Evolutionary conservation across 1,284 basidiomycete species (phyloP).

Genomic region (Schizophyllum amplum): DNA sequence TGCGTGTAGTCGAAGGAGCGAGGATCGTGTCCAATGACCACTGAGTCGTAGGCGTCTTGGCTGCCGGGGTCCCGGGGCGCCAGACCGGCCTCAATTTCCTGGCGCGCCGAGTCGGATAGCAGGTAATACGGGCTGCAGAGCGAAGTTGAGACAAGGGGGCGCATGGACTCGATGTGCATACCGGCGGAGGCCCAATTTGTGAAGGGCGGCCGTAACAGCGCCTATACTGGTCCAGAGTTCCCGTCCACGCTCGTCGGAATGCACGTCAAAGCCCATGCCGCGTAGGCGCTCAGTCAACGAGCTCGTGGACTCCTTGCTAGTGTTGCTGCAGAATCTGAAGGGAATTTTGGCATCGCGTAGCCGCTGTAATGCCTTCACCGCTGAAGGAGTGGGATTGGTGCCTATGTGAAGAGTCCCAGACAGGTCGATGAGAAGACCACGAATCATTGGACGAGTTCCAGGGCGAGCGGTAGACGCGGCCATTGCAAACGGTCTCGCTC

Average conservation of each 20-base stretch:
- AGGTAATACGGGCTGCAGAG: constrained; percentile 47
- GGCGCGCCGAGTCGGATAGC: constrained; percentile 47
- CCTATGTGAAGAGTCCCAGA: constrained; percentile 64
- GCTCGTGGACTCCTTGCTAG: constrained; percentile 46
- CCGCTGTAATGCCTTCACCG: constrained; percentile 40
- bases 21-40: constrained; percentile 62
- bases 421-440: constrained; percentile 57
- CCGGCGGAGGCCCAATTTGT: constrained; percentile 32
- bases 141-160: neutral
- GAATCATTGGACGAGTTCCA: constrained; percentile 26
- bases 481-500: neutral
- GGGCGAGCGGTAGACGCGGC: neutral
- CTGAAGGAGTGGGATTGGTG: constrained; percentile 36
- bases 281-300: constrained; percentile 34
- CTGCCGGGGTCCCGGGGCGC: neutral
- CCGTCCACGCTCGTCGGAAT: constrained; percentile 9
- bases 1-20: constrained; percentile 42
- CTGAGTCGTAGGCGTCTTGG: constrained; percentile 38
- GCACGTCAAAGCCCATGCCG: constrained; percentile 43
- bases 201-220: constrained; percentile 43
- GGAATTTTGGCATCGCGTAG: constrained; percentile 40
- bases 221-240: constrained; percentile 60
- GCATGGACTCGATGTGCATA: constrained; percentile 19
- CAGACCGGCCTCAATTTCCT: constrained; percentile 29
- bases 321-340: constrained; percentile 57